A percentile compares a stretch with the other conserved stretches of the same genome.
Conservation (phyloP, 345 rosid genomes). For the Melaleuca quinquenervia region DNA sequence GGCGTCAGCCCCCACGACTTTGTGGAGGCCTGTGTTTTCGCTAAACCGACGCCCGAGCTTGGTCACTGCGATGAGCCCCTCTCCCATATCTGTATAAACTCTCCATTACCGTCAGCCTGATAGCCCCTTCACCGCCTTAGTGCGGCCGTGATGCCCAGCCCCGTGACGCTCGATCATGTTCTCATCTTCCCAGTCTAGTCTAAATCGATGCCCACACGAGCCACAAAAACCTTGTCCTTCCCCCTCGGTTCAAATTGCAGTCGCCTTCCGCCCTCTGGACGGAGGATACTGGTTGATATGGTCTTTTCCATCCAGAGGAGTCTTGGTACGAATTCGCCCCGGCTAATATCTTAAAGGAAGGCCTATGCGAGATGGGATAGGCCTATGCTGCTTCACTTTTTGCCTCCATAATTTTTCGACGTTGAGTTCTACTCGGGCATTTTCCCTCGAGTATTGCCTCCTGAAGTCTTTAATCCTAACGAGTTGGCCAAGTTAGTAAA, state of each 20-base stretch:
- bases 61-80: no score
- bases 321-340: not conserved
- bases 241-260: not conserved
- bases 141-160: not conserved
- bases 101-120: not conserved
- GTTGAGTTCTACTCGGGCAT: no score
- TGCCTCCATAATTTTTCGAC: no score
- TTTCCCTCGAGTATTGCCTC: no score
- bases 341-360: not conserved
- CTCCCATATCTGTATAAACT: no score
- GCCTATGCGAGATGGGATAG: not conserved
- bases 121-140: not conserved
- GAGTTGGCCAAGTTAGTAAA: no score
- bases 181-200: not conserved
- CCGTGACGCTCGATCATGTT: not conserved
- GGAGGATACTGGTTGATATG: not conserved
- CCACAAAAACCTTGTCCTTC: not conserved
- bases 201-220: not conserved
- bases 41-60: no score
- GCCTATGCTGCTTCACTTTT: not conserved
- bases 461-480: no score
- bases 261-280: not conserved
- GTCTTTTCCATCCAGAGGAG: not conserved
- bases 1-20: no score
- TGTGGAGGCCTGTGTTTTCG: no score